Percentiles rank a stretch among this genome's conserved stretches.
phyloP scores from a whole-genome alignment of 2,329 filamentous ascomycete genomes.

The Calonectria pseudoturangicola region DNA sequence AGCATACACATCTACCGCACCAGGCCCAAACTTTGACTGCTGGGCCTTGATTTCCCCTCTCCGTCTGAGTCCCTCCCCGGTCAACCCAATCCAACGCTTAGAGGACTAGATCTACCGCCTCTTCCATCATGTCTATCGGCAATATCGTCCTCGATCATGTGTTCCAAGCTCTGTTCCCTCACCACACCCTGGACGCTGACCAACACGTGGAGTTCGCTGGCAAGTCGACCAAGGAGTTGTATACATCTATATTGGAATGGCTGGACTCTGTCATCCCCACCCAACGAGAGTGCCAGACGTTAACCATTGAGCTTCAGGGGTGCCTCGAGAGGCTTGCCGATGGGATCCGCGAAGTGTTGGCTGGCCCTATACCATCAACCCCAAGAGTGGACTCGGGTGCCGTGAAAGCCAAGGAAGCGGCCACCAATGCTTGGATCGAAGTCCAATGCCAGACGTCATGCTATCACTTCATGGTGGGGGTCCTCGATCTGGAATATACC shows the following conservation, averaged over 20 bases:
- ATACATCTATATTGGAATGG: neutral
- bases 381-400: neutral
- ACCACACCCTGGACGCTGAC: constrained; percentile 1
- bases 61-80: neutral
- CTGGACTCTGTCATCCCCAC: neutral
- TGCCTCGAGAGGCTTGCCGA: constrained; percentile 4
- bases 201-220: neutral
- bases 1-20: neutral
- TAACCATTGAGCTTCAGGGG: neutral
- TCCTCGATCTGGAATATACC: neutral
- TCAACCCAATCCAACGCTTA: neutral
- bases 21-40: constrained; percentile 1
- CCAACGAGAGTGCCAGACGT: neutral
- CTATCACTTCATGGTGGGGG: neutral
- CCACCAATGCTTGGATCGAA: constrained; percentile 1
- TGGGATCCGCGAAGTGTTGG: neutral
- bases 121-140: constrained; percentile 11
- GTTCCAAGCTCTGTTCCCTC: constrained; percentile 7
- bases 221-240: neutral
- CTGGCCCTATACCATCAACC: too few species aligned
- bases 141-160: neutral
- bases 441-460: neutral
- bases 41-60: neutral
- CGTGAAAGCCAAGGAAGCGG: neutral
- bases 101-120: neutral